Conservation (phyloP, 768 basidiomycete genomes). For the Suillus subluteus region DNA sequence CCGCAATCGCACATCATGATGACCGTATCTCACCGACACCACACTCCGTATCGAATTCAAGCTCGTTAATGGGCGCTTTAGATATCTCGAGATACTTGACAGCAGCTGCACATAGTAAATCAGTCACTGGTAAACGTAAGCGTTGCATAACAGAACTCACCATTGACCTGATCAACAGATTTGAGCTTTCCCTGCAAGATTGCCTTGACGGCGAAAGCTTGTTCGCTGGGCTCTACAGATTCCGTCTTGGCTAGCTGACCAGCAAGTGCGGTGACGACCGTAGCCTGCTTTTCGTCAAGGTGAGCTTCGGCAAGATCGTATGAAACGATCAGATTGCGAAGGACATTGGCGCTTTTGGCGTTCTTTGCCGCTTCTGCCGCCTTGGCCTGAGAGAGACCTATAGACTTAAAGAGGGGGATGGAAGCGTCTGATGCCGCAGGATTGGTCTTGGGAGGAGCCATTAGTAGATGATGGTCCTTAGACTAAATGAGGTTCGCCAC, state of each 20-base stretch:
- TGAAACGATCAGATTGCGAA: slow-evolving; percentile 69
- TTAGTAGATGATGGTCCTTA: neutral
- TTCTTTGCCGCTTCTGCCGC: slow-evolving; percentile 84
- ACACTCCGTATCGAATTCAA: slow-evolving; percentile 75
- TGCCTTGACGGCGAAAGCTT: slow-evolving; percentile 63
- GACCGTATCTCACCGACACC: slow-evolving; percentile 75
- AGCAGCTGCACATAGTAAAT: slow-evolving; percentile 40
- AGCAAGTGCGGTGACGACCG: slow-evolving; percentile 69
- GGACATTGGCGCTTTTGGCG: slow-evolving; percentile 70
- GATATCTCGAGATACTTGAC: slow-evolving; percentile 72
- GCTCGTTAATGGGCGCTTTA: slow-evolving; percentile 61
- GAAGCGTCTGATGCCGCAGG: slow-evolving; percentile 19
- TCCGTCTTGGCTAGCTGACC: slow-evolving; percentile 59
- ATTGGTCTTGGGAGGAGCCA: slow-evolving; percentile 8
- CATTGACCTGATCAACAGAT: slow-evolving; percentile 84
- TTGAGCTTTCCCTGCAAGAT: slow-evolving; percentile 77
- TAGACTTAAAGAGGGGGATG: slow-evolving; percentile 64
- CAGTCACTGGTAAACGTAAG: slow-evolving; percentile 4
- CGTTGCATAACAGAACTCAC: slow-evolving; percentile 46
- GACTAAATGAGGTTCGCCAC: neutral
- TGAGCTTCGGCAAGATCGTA: slow-evolving; percentile 46
- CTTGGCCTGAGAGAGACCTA: slow-evolving; percentile 76
- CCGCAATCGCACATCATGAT: slow-evolving; percentile 11
- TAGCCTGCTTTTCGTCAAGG: slow-evolving; percentile 81
- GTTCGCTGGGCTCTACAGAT: slow-evolving; percentile 53